These are phyloP conservation scores for Apiospora phragmitis DNA, from an alignment of 2,329 filamentous ascomycete genomes.

Conservation along the genomic window DNA sequence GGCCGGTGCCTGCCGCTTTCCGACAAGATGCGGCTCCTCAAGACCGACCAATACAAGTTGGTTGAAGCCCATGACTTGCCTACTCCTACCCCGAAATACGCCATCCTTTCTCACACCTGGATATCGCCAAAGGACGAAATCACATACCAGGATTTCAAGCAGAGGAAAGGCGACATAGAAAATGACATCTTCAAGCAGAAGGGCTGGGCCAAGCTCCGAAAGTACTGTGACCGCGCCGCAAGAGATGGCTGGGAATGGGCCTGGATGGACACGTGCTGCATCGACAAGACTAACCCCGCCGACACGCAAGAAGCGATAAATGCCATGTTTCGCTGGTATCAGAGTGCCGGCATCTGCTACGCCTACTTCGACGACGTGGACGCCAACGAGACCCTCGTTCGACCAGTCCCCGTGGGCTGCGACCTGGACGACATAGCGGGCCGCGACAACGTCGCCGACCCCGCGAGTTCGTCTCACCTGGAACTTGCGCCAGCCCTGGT, in stretches of 20 bases:
- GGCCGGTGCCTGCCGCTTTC: background rate
- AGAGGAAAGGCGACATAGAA: conserved; percentile 13
- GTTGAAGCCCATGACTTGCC: background rate
- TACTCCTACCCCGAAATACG: conserved; percentile 1
- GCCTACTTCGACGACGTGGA: conserved; percentile 16
- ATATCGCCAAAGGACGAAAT: conserved; percentile 17
- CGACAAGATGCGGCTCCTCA: conserved; percentile 5
- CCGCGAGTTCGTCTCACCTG: background rate
- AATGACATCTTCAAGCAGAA: conserved; percentile 17
- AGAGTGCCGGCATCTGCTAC: conserved; percentile 15
- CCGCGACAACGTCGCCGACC: conserved; percentile 8
- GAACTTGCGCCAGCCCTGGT: background rate
- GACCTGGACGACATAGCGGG: conserved; percentile 9
- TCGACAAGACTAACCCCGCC: conserved; percentile 16
- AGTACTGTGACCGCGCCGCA: conserved; percentile 17
- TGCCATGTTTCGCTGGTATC: conserved; percentile 19
- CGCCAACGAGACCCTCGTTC: background rate
- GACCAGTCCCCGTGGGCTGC: background rate
- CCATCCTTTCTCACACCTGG: conserved; percentile 19
- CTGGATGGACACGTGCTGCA: conserved; percentile 20
- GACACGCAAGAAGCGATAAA: conserved; percentile 16
- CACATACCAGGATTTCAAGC: conserved; percentile 18
- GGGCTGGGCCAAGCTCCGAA: conserved; percentile 17
- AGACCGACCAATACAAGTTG: background rate
- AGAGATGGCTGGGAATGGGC: conserved; percentile 17